These are phyloP conservation scores for Rosa lucieae DNA, from an alignment of 306 rosid species.

Conservation along the genomic window DNA sequence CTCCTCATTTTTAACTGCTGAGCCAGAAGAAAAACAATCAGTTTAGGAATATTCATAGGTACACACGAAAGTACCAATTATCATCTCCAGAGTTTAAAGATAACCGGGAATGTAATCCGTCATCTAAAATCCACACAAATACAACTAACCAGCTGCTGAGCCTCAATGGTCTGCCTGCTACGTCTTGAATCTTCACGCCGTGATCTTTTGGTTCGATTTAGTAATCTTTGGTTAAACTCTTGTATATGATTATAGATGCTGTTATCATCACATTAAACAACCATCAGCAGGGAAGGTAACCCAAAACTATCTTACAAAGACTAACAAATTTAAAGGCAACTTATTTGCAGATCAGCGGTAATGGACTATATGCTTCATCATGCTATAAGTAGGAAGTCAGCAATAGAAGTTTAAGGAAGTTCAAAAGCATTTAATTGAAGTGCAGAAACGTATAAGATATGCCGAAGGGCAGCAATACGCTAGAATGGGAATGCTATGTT, in stretches of 20 bases:
- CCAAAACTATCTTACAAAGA: slow-evolving; percentile 1
- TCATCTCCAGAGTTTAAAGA: background rate
- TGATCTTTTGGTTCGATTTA: slow-evolving; percentile 42
- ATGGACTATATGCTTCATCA: background rate
- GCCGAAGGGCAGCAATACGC: background rate
- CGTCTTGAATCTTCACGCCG: slow-evolving; percentile 30
- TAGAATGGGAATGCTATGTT: too few species aligned
- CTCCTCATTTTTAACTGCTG: slow-evolving; percentile 47
- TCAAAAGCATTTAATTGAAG: background rate
- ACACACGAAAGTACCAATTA: background rate
- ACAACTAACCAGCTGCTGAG: slow-evolving; percentile 33
- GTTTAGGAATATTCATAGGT: slow-evolving; percentile 7
- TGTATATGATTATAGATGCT: slow-evolving; percentile 88
- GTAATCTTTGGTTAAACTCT: slow-evolving; percentile 52
- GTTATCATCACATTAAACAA: slow-evolving; percentile 31
- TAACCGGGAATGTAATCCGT: background rate
- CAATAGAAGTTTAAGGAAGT: background rate
- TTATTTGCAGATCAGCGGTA: background rate
- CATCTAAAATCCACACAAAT: background rate
- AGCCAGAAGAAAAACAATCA: slow-evolving; percentile 24
- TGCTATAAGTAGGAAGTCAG: background rate
- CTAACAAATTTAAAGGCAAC: background rate
- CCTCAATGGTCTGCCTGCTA: slow-evolving; percentile 22
- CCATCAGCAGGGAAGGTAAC: background rate
- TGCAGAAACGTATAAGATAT: too few species aligned